A percentile compares a stretch with the other conserved stretches of the same genome.
Conservation (phyloP, 495 filamentous ascomycete species). For the Penicillium paxilli region DNA sequence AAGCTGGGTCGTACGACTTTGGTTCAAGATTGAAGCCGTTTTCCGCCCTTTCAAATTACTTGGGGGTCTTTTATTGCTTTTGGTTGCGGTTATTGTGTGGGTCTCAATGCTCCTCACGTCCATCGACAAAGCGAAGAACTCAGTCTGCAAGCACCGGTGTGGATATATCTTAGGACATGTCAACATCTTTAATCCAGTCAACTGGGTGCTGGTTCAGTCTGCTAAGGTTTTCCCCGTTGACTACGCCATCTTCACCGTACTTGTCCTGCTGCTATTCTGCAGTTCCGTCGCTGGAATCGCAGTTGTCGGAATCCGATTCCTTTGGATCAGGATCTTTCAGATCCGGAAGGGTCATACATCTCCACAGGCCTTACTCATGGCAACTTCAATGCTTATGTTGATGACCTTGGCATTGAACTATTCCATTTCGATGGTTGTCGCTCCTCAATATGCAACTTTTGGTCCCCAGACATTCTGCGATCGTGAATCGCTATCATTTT, state of each 20-base stretch:
- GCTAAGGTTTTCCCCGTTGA: conserved; percentile 88
- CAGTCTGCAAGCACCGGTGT: conserved; percentile 83
- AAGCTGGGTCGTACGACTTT: conserved; percentile 65
- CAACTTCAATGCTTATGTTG: conserved; percentile 86
- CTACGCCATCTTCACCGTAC: conserved; percentile 79
- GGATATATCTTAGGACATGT: conserved; percentile 92
- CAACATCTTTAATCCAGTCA: conserved; percentile 92
- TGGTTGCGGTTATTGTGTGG: conserved; percentile 73
- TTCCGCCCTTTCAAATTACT: conserved; percentile 83
- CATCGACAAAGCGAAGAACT: conserved; percentile 96
- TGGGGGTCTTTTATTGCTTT: conserved; percentile 74
- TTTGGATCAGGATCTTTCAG: conserved; percentile 90
- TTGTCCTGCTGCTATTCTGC: conserved; percentile 84
- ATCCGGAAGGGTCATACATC: conserved; percentile 86
- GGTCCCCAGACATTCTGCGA: conserved; percentile 94
- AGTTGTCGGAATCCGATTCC: conserved; percentile 86
- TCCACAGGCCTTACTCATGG: conserved; percentile 88
- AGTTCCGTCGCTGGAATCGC: conserved; percentile 84
- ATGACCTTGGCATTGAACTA: conserved; percentile 91
- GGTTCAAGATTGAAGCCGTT: conserved; percentile 75
- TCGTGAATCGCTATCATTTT: conserved; percentile 52
- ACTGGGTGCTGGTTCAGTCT: conserved; percentile 83
- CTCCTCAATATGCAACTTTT: conserved; percentile 92
- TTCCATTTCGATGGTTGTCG: conserved; percentile 83
- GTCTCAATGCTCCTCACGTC: conserved; percentile 91